Base-by-base conservation (phyloP, 2,329 filamentous ascomycete species). In the Ploettnerulaceae sp. region DNA sequence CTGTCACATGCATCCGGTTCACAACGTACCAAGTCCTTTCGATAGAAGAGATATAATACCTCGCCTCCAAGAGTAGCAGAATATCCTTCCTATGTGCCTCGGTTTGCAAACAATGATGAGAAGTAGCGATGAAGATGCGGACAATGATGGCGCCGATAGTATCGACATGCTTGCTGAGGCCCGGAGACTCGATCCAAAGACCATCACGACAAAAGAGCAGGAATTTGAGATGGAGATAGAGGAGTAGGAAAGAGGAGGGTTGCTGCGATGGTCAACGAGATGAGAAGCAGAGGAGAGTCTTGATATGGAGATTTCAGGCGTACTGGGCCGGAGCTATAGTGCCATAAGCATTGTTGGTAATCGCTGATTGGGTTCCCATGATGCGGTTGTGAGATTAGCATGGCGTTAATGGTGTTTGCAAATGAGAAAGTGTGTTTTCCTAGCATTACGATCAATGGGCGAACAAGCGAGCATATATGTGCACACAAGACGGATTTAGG, bases 111-210 rank as follows among this genome's bases (percentile, higher is more conserved):
- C 35, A 34, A 45, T 17, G 31, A 24, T n/a, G 28, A 34, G 6
- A 32, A 41, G 43, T 22, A 26, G 32, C n/a, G 41, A 51, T 25
- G 37, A 44, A 14, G 48, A 52, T 2, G 47, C 49, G 7, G 50
- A 53, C 1, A 50, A 55, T 36, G 53, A 55, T 36, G 46, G 45
- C 17, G 53, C 51, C 14, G 45, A 24, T 15, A 53, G 49, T 29
- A 56, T 57, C 25, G 55, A 57, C 25, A 58, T 60, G 51, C 43
- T 60, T 6, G 55, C 52, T 3, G 42, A 51, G 22, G 41, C 45
- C 3, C 41, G 57, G 22, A 36, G 41, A 9, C 7, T 49, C 2
- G 48, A 59, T 42, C 56, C 57, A 3, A 37, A 49, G 8, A 47
- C 18, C 2, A 45, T 59, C 5, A 44, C 43, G 6, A 39, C 35